Conservation (phyloP, 1,284 basidiomycete genomes). For the Naganishia albida region DNA sequence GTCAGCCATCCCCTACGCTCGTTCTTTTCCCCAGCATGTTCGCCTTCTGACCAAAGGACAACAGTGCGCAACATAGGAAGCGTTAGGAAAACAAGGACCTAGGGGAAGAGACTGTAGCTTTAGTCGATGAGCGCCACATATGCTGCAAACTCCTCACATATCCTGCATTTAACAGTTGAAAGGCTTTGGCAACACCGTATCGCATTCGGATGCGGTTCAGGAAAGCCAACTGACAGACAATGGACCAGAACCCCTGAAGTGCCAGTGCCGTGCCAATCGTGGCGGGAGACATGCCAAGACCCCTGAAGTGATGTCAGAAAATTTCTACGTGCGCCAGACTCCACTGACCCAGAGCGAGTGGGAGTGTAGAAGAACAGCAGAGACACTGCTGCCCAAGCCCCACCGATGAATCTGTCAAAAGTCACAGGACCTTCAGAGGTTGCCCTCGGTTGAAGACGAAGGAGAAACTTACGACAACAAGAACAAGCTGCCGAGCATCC, state of each 20-base stretch:
- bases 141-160: conserved; percentile 17
- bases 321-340: neutral
- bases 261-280: conserved; percentile 50
- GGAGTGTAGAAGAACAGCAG: conserved; percentile 48
- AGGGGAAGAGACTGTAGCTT: conserved; percentile 12
- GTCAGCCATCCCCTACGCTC: conserved; percentile 41
- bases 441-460: neutral
- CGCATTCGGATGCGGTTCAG: conserved; percentile 45
- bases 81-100: conserved; percentile 46
- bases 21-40: conserved; percentile 35
- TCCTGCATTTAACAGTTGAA: conserved; percentile 44
- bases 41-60: conserved; percentile 40
- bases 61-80: conserved; percentile 44
- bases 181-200: conserved; percentile 43
- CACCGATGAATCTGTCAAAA: conserved; percentile 43
- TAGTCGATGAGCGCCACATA: neutral
- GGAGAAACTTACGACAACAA: conserved; percentile 43
- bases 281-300: conserved; percentile 46
- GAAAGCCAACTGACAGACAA: conserved; percentile 47
- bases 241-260: conserved; percentile 49
- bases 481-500: conserved; percentile 45
- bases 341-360: conserved; percentile 39
- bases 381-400: conserved; percentile 47
- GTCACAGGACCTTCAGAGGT: neutral
- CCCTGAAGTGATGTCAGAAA: conserved; percentile 36